phyloP scores from a whole-genome alignment of 164 flowering plant species.

The Cinnamomum chago region DNA sequence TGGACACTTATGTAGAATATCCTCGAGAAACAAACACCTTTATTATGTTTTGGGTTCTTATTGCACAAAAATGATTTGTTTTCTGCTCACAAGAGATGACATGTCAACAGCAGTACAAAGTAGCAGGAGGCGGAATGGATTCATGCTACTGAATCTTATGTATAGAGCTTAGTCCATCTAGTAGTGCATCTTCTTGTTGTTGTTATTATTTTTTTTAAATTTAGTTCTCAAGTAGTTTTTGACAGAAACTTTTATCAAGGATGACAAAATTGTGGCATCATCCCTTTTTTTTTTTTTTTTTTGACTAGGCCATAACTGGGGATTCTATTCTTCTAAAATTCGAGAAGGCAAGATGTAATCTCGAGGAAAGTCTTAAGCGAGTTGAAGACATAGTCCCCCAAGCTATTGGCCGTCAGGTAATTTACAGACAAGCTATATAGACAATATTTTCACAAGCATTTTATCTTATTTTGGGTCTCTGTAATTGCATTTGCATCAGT shows the following conservation, averaged over 20 bases:
- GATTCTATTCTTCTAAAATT: slow-evolving; percentile 82
- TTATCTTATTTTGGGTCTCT: neutral
- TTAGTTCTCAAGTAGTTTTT: neutral
- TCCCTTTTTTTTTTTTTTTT: neutral
- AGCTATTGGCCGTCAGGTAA: slow-evolving; percentile 83
- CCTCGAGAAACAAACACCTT: neutral
- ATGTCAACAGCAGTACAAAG: neutral
- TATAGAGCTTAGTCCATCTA: neutral
- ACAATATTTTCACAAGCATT: neutral
- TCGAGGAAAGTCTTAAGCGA: slow-evolving; percentile 69
- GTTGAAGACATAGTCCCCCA: slow-evolving; percentile 91
- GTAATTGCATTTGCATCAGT: neutral
- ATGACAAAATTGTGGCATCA: neutral
- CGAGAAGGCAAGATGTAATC: slow-evolving; percentile 76
- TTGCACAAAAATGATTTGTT: neutral
- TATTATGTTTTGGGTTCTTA: too few relatives aligned
- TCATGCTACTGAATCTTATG: neutral
- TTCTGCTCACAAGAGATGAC: neutral
- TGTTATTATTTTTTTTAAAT: neutral
- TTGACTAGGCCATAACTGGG: slow-evolving; percentile 84
- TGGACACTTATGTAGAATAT: neutral
- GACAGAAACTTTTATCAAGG: neutral
- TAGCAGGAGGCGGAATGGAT: neutral
- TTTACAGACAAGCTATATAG: neutral
- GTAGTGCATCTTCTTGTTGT: neutral